Conservation (phyloP, 176 grass and related monocot genomes). For the Puya raimondii region DNA sequence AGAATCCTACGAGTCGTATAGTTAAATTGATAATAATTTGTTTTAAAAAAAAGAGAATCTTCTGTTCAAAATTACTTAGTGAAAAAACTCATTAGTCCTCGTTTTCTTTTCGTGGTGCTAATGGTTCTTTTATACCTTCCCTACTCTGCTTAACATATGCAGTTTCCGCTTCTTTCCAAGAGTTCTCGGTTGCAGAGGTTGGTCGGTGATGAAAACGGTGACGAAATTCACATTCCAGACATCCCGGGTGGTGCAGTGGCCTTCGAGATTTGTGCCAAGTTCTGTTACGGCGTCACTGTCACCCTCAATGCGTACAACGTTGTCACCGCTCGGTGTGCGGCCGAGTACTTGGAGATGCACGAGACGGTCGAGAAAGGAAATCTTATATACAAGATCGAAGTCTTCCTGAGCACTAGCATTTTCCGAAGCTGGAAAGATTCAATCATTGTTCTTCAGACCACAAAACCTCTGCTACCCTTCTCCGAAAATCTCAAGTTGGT, state of each 20-base stretch:
- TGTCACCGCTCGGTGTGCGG: constrained; percentile 61
- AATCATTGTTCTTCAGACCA: constrained; percentile 87
- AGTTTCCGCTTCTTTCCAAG: constrained; percentile 94
- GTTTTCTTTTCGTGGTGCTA: no score
- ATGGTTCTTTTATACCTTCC: background rate
- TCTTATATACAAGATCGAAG: constrained; percentile 89
- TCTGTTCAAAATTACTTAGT: no score
- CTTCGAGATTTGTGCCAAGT: constrained; percentile 96
- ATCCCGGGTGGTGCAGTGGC: constrained; percentile 80
- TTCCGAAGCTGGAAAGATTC: constrained; percentile 91
- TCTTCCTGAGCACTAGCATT: constrained; percentile 80
- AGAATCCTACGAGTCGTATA: no score
- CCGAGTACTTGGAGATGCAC: constrained; percentile 91
- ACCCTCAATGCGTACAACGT: constrained; percentile 98
- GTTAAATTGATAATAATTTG: no score
- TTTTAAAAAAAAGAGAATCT: no score
- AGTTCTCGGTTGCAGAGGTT: constrained; percentile 73
- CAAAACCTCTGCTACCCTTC: constrained; percentile 77
- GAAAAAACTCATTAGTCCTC: no score
- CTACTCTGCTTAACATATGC: constrained; percentile 12
- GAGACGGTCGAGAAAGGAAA: constrained; percentile 89
- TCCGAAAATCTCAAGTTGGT: constrained; percentile 89
- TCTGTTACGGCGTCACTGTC: constrained; percentile 72
- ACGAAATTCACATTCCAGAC: constrained; percentile 64
- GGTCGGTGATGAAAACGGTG: constrained; percentile 42